Base-by-base conservation (phyloP, 306 rosid species). In the Trifolium pratense region DNA sequence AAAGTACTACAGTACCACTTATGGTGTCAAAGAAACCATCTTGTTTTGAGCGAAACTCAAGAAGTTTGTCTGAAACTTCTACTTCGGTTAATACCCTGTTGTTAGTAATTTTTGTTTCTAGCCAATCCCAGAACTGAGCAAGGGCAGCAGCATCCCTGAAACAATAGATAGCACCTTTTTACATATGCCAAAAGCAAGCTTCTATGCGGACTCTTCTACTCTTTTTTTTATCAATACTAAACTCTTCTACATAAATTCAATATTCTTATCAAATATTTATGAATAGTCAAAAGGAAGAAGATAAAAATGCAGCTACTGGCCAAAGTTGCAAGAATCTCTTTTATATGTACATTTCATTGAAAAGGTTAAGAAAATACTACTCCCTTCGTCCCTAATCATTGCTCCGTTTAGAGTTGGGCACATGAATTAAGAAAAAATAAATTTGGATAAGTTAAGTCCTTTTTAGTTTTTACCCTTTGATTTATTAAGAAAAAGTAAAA, bases 141-240 rank as follows among this genome's bases (percentile, higher is more conserved):
- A 91, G 89, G 62, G 95, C 96, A 72, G 97, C 97, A 32, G 95
- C 98, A 81, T 94, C 98, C 87, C 98, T 94, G 86, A 85, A 80
- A 68, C 66, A 75, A 71, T 63, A 75, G 63, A 58, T 56, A 77
- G 66, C 74, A 80, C 21, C 55, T 31, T 83, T 58, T 68, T 74
- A 81, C 48, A 56, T 56, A 45, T 16, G 31, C 26, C 48, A 68
- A 68, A 77, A 36, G 57, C 36, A 32, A 60, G 45, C 53, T 73
- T 65, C 9, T 34, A 60, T 34, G n/a, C 31, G 56, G 59, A 66
- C 52, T 62, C 13, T 46, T 20, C 16, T 3, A 48, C 3, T 21
- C 1, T 36, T 36, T 36, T 36, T 36, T 36, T 7, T 36, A 36
- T 36, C 39, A 36, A 36, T 6, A 36, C 10, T 37, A 43, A 59